Percentiles rank a stretch among this genome's conserved stretches.
These are phyloP conservation scores for Naganishia friedmannii DNA, from an alignment of 768 basidiomycete genomes.

Conservation along the genomic window DNA sequence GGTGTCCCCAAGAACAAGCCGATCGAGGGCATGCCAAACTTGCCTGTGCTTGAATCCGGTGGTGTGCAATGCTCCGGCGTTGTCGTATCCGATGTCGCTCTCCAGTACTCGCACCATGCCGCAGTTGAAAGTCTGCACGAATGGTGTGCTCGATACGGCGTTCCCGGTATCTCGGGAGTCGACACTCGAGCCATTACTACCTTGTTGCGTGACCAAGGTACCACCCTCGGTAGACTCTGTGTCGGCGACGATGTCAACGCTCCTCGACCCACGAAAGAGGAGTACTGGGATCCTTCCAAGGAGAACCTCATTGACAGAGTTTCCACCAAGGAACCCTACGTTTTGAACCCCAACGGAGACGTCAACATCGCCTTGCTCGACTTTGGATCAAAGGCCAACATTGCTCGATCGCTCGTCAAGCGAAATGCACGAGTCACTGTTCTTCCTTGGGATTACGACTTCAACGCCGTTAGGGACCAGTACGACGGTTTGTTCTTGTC, in stretches of 20 bases:
- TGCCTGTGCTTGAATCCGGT: conserved; percentile 76
- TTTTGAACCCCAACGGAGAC: conserved; percentile 79
- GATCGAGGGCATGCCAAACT: conserved; percentile 60
- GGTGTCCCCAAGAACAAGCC: conserved; percentile 77
- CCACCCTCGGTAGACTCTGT: conserved; percentile 87
- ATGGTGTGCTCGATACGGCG: conserved; percentile 85
- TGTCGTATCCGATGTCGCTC: conserved; percentile 89
- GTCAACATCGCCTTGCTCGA: conserved; percentile 93
- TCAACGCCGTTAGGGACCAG: conserved; percentile 82
- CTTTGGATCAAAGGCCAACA: conserved; percentile 97
- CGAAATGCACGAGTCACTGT: conserved; percentile 91
- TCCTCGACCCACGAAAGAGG: conserved; percentile 62
- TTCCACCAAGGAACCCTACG: conserved; percentile 79
- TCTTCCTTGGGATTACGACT: conserved; percentile 95
- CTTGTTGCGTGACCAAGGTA: conserved; percentile 91
- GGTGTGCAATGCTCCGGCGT: conserved; percentile 87
- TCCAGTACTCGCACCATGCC: conserved; percentile 88
- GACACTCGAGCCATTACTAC: conserved; percentile 95
- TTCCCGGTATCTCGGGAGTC: conserved; percentile 93
- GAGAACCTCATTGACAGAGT: conserved; percentile 94
- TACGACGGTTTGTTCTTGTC: conserved; percentile 93
- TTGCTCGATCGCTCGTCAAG: conserved; percentile 83
- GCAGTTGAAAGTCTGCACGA: conserved; percentile 88
- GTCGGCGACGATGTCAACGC: conserved; percentile 68
- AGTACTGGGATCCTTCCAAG: conserved; percentile 86